These are phyloP conservation scores for Rubroboletus pulcherrimus DNA, from an alignment of 768 basidiomycete species.

Conservation along the genomic window DNA sequence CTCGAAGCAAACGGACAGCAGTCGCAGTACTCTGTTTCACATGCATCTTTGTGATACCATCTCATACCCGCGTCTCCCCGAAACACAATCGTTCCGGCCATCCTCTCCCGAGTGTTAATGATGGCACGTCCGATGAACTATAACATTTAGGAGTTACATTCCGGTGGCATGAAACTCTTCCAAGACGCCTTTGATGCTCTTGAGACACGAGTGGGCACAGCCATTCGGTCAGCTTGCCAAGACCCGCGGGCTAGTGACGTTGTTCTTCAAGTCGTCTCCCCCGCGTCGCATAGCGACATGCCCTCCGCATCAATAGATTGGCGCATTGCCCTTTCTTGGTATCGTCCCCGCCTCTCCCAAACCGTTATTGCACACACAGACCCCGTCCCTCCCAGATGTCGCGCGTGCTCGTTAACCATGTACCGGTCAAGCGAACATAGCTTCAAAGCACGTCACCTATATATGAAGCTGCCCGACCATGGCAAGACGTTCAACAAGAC, in stretches of 20 bases:
- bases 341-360: not conserved
- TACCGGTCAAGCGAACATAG: constrained; percentile 10
- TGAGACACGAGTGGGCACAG: constrained; percentile 6
- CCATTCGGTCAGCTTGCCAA: not conserved
- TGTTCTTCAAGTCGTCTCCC: not conserved
- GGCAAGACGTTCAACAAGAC: not conserved
- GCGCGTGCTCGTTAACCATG: not conserved
- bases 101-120: not conserved
- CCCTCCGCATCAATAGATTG: not conserved
- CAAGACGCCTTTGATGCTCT: not conserved
- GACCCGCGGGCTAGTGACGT: not conserved
- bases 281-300: not conserved
- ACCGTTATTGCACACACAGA: not conserved
- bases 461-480: constrained; percentile 8
- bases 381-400: not conserved
- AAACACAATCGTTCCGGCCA: not conserved
- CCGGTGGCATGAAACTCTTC: not conserved
- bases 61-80: not conserved
- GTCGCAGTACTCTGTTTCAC: not conserved
- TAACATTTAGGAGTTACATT: not conserved
- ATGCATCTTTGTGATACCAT: not conserved
- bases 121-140: not conserved
- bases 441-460: constrained; percentile 4
- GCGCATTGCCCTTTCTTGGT: not conserved
- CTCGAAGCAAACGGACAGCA: too few relatives aligned